Conservation (phyloP, 2,329 filamentous ascomycete species). For the Penicillium sp. region DNA sequence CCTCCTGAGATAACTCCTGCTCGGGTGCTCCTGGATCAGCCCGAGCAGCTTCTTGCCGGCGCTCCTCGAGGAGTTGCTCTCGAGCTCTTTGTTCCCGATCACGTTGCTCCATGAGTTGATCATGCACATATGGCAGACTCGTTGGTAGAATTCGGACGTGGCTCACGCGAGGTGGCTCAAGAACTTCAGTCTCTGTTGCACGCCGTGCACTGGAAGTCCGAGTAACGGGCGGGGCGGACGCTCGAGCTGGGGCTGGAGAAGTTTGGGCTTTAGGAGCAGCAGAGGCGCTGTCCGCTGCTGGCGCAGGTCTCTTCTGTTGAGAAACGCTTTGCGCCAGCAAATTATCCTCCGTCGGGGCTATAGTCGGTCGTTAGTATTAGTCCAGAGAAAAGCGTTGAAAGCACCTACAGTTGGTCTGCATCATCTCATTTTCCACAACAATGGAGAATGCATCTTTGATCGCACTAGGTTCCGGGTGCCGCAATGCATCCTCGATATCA, state of each 20-base stretch:
- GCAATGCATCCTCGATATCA: slow-evolving; percentile 90
- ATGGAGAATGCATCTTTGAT: slow-evolving; percentile 99
- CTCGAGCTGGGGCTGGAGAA: slow-evolving; percentile 14
- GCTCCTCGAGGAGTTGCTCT: slow-evolving; percentile 38
- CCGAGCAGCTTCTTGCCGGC: slow-evolving; percentile 21
- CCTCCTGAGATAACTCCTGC: slow-evolving; percentile 50
- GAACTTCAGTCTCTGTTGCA: slow-evolving; percentile 28
- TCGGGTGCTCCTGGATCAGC: slow-evolving; percentile 20
- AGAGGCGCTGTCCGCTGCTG: slow-evolving; percentile 25
- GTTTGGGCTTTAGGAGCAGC: slow-evolving; percentile 23
- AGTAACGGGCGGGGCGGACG: slow-evolving; percentile 9
- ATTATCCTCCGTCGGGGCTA: slow-evolving; percentile 37
- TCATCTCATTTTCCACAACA: slow-evolving; percentile 93
- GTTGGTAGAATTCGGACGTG: slow-evolving; percentile 90
- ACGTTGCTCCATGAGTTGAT: slow-evolving; percentile 71
- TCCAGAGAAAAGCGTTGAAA: background rate
- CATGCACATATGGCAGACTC: slow-evolving; percentile 84
- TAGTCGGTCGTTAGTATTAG: slow-evolving; percentile 10
- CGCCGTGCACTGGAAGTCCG: slow-evolving; percentile 25
- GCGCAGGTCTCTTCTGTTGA: slow-evolving; percentile 19
- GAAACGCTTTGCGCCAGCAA: slow-evolving; percentile 24
- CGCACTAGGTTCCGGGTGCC: slow-evolving; percentile 86
- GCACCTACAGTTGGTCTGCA: slow-evolving; percentile 83
- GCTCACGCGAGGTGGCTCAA: slow-evolving; percentile 58
- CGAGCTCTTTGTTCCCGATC: slow-evolving; percentile 30